phyloP scores from a whole-genome alignment of 2,329 filamentous ascomycete genomes.

The Pestalotiopsis sp. region DNA sequence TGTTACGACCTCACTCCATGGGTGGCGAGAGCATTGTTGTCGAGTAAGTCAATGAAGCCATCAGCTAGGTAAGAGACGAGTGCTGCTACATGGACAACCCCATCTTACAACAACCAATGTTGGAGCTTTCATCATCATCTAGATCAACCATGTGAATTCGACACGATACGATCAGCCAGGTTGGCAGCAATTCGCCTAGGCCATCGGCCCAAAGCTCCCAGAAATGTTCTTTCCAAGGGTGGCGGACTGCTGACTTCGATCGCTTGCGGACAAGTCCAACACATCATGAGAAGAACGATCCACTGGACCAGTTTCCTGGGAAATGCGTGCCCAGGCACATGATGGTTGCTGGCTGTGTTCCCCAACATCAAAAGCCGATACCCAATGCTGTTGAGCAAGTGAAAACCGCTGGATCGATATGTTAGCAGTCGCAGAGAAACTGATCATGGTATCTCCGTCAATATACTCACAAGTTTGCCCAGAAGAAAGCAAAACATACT shows the following conservation, averaged over 20 bases:
- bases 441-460: neutral
- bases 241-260: neutral
- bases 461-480: conserved; percentile 2
- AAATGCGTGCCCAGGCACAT: neutral
- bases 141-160: neutral
- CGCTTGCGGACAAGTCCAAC: neutral
- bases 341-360: neutral
- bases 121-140: neutral
- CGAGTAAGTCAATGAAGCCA: neutral
- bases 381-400: neutral
- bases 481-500: neutral
- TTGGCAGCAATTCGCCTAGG: neutral
- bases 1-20: neutral
- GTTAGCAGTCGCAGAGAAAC: neutral
- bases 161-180: neutral
- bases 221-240: neutral
- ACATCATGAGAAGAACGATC: neutral
- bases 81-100: no score
- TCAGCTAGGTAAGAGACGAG: neutral
- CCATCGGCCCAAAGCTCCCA: neutral
- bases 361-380: neutral
- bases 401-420: neutral
- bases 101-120: neutral
- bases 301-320: neutral
- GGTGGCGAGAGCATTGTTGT: neutral